Evolutionary conservation across 352 stramenopile species (phyloP), one percentile per base, ranked within the genome.

Genomic region (Globisporangium orthogonon): DNA sequence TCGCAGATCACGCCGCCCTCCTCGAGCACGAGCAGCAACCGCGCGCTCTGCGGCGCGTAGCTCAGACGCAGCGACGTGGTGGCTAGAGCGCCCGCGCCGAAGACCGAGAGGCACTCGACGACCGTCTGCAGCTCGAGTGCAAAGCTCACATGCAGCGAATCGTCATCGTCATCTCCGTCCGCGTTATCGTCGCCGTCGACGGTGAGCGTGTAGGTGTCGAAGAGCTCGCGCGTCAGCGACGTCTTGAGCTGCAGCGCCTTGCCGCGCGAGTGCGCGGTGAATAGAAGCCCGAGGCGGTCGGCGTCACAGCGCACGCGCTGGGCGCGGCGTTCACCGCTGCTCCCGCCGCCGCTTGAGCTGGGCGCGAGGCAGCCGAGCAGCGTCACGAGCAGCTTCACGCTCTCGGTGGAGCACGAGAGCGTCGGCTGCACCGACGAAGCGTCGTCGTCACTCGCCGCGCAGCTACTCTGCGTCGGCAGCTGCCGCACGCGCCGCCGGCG

Each of bases 221-320:
- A 94, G 6, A 94, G 60, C 58, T 91, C 80, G n/a, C 62, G 67
- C 10, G 73, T 68, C 9, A 92, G 74, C 10, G 80, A 89, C 30
- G 85, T 90, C 72, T 92, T 94, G 66, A 94, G 76, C 76, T 94
- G 85, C 30, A 94, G 70, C 58, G 82, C 90, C 58, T 94, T 94
- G 50, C 85, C 82, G 50, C 83, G 86, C n/a, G 84, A 92, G 52
- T 92, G 78, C 30, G 73, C 63, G 4, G 83, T 92, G 61, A 94
- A 90, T 3, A 91, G 66, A 62, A 89, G 52, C 37, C 85, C 82
- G 7, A 63, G 62, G 9, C 39, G 29, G 52, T 94, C 85, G 43
- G 87, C 70, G 62, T 94, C 83, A 50, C 82, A 92, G 18, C 78
- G 80, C 13, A 94, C 73, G 56, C 82, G 85, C 60, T 91, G 75